Evolutionary conservation across 495 filamentous ascomycete species (phyloP).

Genomic region (Daldinia childiae): DNA sequence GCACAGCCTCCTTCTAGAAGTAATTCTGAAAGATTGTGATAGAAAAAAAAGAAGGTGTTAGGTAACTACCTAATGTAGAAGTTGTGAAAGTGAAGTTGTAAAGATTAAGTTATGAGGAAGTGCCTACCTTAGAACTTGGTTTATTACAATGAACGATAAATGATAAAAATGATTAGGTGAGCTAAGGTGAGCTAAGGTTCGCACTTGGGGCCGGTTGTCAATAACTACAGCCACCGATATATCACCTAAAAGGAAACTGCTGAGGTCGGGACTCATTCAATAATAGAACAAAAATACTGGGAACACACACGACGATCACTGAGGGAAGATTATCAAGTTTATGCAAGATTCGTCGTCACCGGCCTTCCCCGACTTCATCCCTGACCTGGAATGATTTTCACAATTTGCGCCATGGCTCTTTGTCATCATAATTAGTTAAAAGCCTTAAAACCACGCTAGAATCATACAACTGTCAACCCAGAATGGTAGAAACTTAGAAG

Average conservation of each 20-base stretch:
- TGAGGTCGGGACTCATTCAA: constrained; percentile 9
- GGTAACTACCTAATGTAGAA: no score
- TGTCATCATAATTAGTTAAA: constrained; percentile 10
- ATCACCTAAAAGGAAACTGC: constrained; percentile 15
- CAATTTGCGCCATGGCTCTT: constrained; percentile 1
- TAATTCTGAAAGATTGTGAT: neutral
- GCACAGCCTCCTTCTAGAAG: constrained; percentile 19
- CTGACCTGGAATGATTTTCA: constrained; percentile 18
- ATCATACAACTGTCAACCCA: constrained; percentile 12
- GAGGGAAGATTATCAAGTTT: constrained; percentile 33
- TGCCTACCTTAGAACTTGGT: neutral
- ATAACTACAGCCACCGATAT: constrained; percentile 11
- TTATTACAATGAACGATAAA: neutral
- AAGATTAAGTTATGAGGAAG: neutral
- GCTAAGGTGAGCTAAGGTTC: neutral
- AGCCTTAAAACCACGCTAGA: constrained; percentile 10
- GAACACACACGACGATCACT: constrained; percentile 24
- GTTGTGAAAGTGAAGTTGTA: constrained; percentile 2
- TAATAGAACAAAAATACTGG: constrained; percentile 13
- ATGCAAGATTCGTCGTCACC: constrained; percentile 31
- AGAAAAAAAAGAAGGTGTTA: neutral
- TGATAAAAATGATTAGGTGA: neutral
- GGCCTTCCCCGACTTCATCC: constrained; percentile 9
- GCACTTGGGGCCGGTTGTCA: neutral
- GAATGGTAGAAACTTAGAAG: constrained; percentile 4